Conservation (phyloP, 2,329 filamentous ascomycete genomes). For the Pseudophaeomoniella oleicola region DNA sequence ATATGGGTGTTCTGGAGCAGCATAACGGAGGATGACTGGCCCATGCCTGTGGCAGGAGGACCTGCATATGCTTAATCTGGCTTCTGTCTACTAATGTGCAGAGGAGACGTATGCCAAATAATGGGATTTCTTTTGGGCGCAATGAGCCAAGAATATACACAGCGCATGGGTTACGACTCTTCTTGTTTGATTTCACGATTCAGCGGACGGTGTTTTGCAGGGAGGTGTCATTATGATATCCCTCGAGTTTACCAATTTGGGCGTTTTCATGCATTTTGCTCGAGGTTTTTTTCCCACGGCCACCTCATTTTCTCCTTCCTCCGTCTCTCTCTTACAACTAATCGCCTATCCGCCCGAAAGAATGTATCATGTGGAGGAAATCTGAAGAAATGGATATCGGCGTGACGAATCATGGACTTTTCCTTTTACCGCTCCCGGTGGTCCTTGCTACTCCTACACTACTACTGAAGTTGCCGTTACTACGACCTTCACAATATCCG, state of each 20-base stretch:
- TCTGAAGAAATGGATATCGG: no score
- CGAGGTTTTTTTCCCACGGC: no score
- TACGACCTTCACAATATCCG: no score
- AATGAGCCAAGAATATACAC: background rate
- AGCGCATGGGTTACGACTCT: constrained; percentile 1
- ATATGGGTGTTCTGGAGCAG: constrained; percentile 97
- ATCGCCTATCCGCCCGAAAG: no score
- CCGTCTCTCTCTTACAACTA: no score
- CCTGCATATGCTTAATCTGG: background rate
- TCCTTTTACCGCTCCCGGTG: no score
- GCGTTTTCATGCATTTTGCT: no score
- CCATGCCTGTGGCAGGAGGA: constrained; percentile 32
- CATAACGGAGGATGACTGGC: constrained; percentile 98
- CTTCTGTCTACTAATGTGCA: background rate
- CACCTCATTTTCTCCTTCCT: no score
- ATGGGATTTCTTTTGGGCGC: background rate
- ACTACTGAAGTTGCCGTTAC: no score
- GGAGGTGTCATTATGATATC: background rate
- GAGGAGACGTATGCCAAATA: background rate
- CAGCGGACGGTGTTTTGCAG: background rate
- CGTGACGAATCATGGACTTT: no score
- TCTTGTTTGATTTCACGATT: constrained; percentile 1
- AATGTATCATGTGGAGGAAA: no score
- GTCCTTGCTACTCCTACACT: no score
- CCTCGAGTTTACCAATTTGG: constrained; percentile 3